These are phyloP conservation scores for Medicago arabica DNA, from an alignment of 306 rosid genomes.

Conservation along the genomic window DNA sequence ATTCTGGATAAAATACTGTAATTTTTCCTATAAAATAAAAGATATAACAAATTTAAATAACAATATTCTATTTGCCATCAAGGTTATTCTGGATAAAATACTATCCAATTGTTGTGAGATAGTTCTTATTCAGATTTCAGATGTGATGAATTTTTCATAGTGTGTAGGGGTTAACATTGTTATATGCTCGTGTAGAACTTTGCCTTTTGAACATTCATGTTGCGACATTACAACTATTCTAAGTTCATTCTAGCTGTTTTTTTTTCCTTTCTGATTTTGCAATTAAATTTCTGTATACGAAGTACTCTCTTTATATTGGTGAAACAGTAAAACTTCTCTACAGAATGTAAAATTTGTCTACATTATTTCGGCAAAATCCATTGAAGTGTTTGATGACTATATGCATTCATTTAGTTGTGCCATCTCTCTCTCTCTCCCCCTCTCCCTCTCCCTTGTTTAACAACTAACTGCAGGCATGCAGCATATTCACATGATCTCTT, in stretches of 20 bases:
- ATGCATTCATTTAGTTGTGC: slow-evolving; percentile 7
- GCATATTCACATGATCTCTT: slow-evolving; percentile 8
- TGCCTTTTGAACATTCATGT: background rate
- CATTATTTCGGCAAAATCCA: background rate
- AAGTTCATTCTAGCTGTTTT: background rate
- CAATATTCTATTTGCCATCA: background rate
- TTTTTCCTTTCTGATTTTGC: slow-evolving; percentile 17
- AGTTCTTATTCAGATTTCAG: slow-evolving; percentile 30
- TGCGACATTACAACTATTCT: background rate
- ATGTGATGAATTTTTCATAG: background rate
- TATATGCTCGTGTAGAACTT: too few relatives aligned
- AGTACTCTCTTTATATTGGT: slow-evolving; percentile 12
- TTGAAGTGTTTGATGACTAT: background rate
- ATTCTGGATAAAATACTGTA: slow-evolving; percentile 24
- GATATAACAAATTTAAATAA: background rate
- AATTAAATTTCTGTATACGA: slow-evolving; percentile 8
- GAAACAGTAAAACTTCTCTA: slow-evolving; percentile 1
- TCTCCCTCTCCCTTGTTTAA: too few relatives aligned
- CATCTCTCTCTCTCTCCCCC: too few relatives aligned
- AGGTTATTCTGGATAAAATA: slow-evolving; percentile 31
- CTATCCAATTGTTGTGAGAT: background rate
- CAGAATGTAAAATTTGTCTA: slow-evolving; percentile 25
- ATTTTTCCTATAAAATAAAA: background rate
- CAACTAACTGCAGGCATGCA: background rate
- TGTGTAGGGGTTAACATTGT: too few relatives aligned